Conservation (phyloP, 495 filamentous ascomycete species). For the Rhizodiscina lignyota region DNA sequence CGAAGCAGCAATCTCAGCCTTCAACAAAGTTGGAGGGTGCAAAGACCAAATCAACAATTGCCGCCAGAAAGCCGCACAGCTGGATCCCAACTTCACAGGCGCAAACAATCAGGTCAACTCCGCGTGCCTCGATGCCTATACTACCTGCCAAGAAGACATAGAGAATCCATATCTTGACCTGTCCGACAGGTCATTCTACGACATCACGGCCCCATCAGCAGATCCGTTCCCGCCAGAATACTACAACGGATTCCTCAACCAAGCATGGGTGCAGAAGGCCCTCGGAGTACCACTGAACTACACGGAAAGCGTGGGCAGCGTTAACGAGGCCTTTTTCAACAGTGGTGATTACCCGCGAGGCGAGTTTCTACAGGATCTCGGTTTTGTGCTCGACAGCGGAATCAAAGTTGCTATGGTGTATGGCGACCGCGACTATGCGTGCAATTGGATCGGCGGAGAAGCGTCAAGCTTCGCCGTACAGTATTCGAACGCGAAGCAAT, state of each 20-base stretch:
- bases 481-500: constrained; percentile 23
- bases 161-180: constrained; percentile 18
- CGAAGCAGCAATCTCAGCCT: constrained; percentile 29
- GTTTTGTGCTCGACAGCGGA: constrained; percentile 31
- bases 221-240: constrained; percentile 10
- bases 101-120: constrained; percentile 29
- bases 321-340: constrained; percentile 8
- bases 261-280: constrained; percentile 13
- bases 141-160: constrained; percentile 31
- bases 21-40: not conserved
- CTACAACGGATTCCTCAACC: constrained; percentile 15
- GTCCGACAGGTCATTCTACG: constrained; percentile 18
- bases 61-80: too few species aligned
- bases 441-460: constrained; percentile 43
- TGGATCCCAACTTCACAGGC: too few species aligned
- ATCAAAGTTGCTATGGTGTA: constrained; percentile 24
- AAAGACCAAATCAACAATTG: too few species aligned
- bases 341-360: constrained; percentile 32
- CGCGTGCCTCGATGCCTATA: constrained; percentile 27
- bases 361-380: constrained; percentile 27
- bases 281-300: constrained; percentile 19
- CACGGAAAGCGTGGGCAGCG: constrained; percentile 13
- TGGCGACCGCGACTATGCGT: constrained; percentile 42
- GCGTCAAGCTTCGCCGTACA: constrained; percentile 17
- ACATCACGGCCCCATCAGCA: constrained; percentile 20